Conservation (phyloP, 176 grass and related monocot species). For the Canna indica region DNA sequence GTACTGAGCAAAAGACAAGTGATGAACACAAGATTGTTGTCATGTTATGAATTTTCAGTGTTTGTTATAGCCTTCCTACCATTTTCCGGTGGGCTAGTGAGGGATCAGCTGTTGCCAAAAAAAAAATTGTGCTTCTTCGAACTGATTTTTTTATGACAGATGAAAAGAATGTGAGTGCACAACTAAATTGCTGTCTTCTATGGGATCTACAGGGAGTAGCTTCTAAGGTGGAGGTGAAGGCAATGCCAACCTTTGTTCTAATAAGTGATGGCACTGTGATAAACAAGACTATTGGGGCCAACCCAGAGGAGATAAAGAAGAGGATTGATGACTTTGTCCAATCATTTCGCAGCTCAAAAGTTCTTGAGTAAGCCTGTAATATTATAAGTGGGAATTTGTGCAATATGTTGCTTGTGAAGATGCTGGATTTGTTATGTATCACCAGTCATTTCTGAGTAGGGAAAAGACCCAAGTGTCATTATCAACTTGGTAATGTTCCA, state of each 20-base stretch:
- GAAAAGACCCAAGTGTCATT: no score
- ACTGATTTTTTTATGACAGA: no score
- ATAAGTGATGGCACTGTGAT: slow-evolving; percentile 48
- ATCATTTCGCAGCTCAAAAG: neutral
- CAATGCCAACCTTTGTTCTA: slow-evolving; percentile 90
- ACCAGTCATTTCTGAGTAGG: no score
- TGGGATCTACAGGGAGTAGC: slow-evolving; percentile 46
- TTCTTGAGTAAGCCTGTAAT: neutral
- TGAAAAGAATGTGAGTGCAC: no score
- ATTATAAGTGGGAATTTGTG: no score
- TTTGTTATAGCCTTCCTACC: no score
- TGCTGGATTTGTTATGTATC: no score
- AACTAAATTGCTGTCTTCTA: neutral
- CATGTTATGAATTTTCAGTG: neutral
- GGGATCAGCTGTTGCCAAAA: no score
- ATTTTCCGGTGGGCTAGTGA: no score
- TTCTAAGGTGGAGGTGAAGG: slow-evolving; percentile 70
- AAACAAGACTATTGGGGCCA: slow-evolving; percentile 65
- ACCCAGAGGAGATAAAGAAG: slow-evolving; percentile 60
- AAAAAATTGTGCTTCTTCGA: no score
- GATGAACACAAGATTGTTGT: neutral
- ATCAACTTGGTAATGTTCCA: no score
- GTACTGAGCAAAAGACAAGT: neutral
- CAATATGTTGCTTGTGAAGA: neutral
- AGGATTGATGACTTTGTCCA: slow-evolving; percentile 41